Evolutionary conservation across 768 basidiomycete species (phyloP), one percentile per base, ranked within the genome.

Genomic region (Gloeophyllum trabeum): DNA sequence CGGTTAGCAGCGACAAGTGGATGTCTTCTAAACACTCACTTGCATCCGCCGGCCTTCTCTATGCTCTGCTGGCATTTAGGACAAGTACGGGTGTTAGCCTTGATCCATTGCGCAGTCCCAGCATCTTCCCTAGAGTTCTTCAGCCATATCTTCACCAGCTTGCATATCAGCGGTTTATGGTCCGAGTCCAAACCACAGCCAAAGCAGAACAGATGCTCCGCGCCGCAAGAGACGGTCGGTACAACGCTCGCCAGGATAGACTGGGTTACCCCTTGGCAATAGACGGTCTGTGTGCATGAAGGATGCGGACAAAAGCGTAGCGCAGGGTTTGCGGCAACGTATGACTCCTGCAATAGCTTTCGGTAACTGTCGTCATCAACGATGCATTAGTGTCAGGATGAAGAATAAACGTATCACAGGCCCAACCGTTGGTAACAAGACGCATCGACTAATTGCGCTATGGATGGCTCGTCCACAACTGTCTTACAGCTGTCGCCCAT

Each of bases 11-110:
- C 10, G 10, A 37, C 7, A 10, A 14, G 28, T 12, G 24, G 41
- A 43, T 35, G 24, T 16, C 13, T 32, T 19, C n/a, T n/a, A 23
- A 7, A 7, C 6, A 49, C 48, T 4, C 34, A 49, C 48, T 47
- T 49, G 48, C 48, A 49, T 21, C 48, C 48, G 6, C 48, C 48
- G 23, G 34, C 40, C 34, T 49, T 49, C 34, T 49, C 48, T 35
- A 45, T 47, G 21, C 28, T 48, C n/a, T 49, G 40, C 7, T 40
- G 18, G 25, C 48, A 49, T 20, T 44, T 39, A 2, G 48, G 48
- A 44, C 48, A 49, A 28, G 16, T 40, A 39, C 47, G 48, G n/a
- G 48, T 49, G 24, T 49, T 49, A 21, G 48, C 48, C 23, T 43
- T 34, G 38, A 49, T 47, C 48, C 48, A 49, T 24, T 47, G 36